Evolutionary conservation across 495 filamentous ascomycete species (phyloP).

Genomic region (Aspergillus steynii): DNA sequence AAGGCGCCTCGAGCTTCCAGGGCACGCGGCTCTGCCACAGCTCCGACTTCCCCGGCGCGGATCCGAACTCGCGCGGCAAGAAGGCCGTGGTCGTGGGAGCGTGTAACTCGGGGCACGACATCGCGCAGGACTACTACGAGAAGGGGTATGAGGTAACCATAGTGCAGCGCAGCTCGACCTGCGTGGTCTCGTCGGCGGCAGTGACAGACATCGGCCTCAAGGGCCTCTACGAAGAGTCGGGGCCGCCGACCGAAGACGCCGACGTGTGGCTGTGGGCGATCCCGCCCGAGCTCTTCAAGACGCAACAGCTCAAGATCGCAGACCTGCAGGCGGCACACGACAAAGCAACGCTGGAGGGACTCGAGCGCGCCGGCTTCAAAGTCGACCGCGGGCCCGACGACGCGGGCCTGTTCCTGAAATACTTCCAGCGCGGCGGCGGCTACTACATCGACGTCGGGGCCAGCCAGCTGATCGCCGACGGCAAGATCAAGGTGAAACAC

Average conservation of each 20-base stretch:
- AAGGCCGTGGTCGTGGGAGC: constrained; percentile 76
- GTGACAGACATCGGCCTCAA: constrained; percentile 54
- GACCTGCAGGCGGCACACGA: constrained; percentile 42
- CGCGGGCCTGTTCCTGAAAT: constrained; percentile 70
- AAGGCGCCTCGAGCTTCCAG: constrained; percentile 60
- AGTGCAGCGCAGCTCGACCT: constrained; percentile 75
- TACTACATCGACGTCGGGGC: constrained; percentile 81
- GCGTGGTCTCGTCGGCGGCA: constrained; percentile 60
- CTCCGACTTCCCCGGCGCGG: constrained; percentile 64
- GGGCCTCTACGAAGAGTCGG: constrained; percentile 63
- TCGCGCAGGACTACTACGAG: constrained; percentile 79
- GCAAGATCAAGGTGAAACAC: constrained; percentile 76
- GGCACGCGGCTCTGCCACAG: constrained; percentile 63
- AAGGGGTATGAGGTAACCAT: constrained; percentile 84
- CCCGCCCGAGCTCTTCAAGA: constrained; percentile 59
- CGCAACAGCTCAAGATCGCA: constrained; percentile 55
- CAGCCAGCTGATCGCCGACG: constrained; percentile 69
- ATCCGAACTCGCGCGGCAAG: constrained; percentile 50
- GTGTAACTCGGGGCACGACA: constrained; percentile 82
- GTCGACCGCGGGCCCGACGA: constrained; percentile 67
- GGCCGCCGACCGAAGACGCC: constrained; percentile 56
- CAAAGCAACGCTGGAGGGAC: constrained; percentile 57
- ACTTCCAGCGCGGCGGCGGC: constrained; percentile 71
- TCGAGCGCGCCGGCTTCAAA: constrained; percentile 67
- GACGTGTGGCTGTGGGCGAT: constrained; percentile 59